Evolutionary conservation across 176 grass and related monocot genomes (phyloP), one percentile per base, ranked within the genome.

Genomic region (Elymus sibiricus): DNA sequence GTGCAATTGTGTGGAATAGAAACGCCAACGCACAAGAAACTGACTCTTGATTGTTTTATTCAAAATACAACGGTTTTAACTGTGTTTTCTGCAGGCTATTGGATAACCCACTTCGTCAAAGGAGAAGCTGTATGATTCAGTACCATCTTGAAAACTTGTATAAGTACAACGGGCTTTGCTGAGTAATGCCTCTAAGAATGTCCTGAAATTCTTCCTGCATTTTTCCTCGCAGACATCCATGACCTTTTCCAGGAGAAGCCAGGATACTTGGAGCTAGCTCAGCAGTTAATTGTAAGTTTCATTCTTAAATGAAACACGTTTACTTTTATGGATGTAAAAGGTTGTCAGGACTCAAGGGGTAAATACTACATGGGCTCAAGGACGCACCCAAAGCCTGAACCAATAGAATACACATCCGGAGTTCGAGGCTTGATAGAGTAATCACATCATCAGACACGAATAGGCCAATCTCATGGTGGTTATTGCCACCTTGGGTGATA

Each of bases 231-330:
- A 99, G 97, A 90, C 65, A 90, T 99, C 66, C 90, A 76, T 55
- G 76, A 90, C 69, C 63, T 94, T 51, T 90, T 98, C 71, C 78
- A 94, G 75, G 90, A 92, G 39, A 99, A 94, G 76, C 35, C 76
- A 42, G 97, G 92, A 76, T 94, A 96, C 76, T 88, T 99, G 60
- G 90, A 99, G 90, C 83, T 94, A 74, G 92, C 97, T 72, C 93
- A 87, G 56, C 86, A 99, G 70, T 88, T 90, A 63, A 96, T 83
- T 84, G 92, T 99, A 84, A 88, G 82, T 85, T 66, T 25, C 35
- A 87, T 76, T 46, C 24, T 76, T 77, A 47, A 85, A 89, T 61
- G 14, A 53, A 79, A 77, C 68, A 51, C 62, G 9, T 85, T 21
- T 8, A 66, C 77, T 81, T 85, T 71, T 58, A 76, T 86, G 38